A percentile compares a stretch with the other conserved stretches of the same genome.
Conservation (phyloP, 2,329 filamentous ascomycete species). For the Alternaria hordeiaustralica region DNA sequence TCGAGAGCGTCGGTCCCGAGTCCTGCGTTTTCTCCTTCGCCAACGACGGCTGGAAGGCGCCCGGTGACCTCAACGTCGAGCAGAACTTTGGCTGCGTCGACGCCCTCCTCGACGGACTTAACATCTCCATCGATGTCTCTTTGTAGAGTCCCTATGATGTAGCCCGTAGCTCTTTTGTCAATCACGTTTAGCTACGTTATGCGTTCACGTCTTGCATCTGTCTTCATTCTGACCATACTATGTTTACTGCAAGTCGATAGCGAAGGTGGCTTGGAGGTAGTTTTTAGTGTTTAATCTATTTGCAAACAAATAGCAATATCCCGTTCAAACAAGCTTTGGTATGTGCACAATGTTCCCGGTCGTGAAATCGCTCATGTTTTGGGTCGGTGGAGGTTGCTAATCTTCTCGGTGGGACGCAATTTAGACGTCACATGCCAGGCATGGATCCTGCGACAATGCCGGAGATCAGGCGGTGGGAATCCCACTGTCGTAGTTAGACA, state of each 20-base stretch:
- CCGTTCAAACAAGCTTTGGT: not conserved
- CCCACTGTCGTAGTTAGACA: not conserved
- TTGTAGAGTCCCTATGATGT: constrained; percentile 3
- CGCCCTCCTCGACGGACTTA: constrained; percentile 47
- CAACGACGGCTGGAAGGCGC: constrained; percentile 82
- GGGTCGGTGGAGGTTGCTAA: not conserved
- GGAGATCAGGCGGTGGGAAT: not conserved
- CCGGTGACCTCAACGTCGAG: constrained; percentile 75
- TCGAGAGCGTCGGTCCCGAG: constrained; percentile 68
- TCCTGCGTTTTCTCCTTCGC: constrained; percentile 82
- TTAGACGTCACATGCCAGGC: not conserved
- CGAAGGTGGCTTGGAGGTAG: constrained; percentile 17
- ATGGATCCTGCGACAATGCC: not conserved
- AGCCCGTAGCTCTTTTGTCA: constrained; percentile 8
- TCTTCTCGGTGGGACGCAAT: not conserved
- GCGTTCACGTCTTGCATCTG: not conserved
- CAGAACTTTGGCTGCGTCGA: constrained; percentile 75
- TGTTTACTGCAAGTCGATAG: constrained; percentile 11
- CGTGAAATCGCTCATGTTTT: not conserved
- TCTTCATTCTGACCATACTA: not conserved
- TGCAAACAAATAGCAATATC: not conserved
- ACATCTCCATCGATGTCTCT: not conserved
- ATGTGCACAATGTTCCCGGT: not conserved
- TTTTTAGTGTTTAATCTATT: constrained; percentile 20
- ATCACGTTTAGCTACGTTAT: constrained; percentile 6